Evolutionary conservation across 768 basidiomycete genomes (phyloP), one percentile per base, ranked within the genome.

Genomic region (Leucocoprinus sp.): DNA sequence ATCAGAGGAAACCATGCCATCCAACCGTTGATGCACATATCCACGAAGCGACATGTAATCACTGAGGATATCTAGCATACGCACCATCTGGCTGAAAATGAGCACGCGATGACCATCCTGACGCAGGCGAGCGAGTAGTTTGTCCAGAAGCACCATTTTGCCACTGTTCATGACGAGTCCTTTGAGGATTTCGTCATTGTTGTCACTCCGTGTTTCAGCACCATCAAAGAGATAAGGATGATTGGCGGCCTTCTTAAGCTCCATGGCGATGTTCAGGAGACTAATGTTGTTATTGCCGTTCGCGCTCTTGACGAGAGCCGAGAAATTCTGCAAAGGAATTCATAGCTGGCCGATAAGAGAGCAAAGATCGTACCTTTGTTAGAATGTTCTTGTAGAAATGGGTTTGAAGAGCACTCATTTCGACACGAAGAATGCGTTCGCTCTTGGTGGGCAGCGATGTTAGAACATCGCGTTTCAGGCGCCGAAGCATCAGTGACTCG

Each of bases 81-180:
- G 82, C 49, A 98, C 93, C 96, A 99, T 99, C 65, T 97, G 92
- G 57, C 93, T 96, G 72, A 99, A 99, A 56, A 99, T 98, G 55
- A 99, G 75, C 21, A 99, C 96, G 40, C 96, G 87, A 57, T 98
- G 96, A 2, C 89, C 88, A 60, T 98, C 95, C 54, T 78, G 81
- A 56, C 86, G 86, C 40, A 98, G 76, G 14, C 90, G 82, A 18
- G 73, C 76, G n/a, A 98, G 80, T 12, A 99, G 78, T 63, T 99
- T 99, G 69, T 99, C 96, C 44, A 99, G 82, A 24, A 99, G 69
- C 39, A 98, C 93, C 85, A 99, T 82, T 70, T 99, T 99, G 26
- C 96, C 96, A 50, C 91, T 93, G 64, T 85, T 95, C 90, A 96
- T 96, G 52, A 98, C 91, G 15, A 99, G 75, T n/a, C 93, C 93